Conservation (phyloP, 2,329 filamentous ascomycete genomes). For the Exophiala spinifera region DNA sequence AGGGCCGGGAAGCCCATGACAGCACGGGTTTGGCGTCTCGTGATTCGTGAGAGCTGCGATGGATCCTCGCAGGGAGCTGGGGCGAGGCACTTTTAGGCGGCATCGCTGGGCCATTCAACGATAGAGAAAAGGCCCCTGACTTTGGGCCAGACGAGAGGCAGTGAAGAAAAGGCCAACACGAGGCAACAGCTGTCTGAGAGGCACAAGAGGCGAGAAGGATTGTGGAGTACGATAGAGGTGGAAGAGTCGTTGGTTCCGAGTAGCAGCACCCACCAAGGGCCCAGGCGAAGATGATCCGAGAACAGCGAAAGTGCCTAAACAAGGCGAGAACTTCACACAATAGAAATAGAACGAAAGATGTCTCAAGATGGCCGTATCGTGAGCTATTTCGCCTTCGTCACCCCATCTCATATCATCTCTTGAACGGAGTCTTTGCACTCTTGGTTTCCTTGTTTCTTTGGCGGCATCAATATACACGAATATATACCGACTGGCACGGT, state of each 20-base stretch:
- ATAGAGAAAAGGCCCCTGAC: conserved; percentile 7
- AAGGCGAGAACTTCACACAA: not conserved
- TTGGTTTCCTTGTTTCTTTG: not conserved
- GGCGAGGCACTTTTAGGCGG: conserved; percentile 15
- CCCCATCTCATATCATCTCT: not conserved
- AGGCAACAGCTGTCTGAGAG: conserved; percentile 14
- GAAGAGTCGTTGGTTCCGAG: too few relatives aligned
- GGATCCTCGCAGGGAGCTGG: conserved; percentile 9
- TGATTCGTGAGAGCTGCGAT: conserved; percentile 20
- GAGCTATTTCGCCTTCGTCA: not conserved
- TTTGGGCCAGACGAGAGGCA: conserved; percentile 8
- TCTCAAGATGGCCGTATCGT: not conserved
- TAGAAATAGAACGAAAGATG: not conserved
- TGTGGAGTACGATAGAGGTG: not conserved
- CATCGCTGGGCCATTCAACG: conserved; percentile 15
- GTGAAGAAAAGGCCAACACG: conserved; percentile 17
- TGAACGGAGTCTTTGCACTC: not conserved
- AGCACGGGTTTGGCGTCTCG: conserved; percentile 9
- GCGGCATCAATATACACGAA: too few relatives aligned
- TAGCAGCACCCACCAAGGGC: not conserved
- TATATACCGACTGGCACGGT: too few relatives aligned
- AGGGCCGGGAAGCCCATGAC: not conserved
- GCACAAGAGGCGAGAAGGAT: not conserved
- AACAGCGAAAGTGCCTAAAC: not conserved
- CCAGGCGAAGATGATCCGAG: not conserved